Evolutionary conservation across 371 early-diverging fungal species (phyloP).

Genomic region (Mucor sp.): DNA sequence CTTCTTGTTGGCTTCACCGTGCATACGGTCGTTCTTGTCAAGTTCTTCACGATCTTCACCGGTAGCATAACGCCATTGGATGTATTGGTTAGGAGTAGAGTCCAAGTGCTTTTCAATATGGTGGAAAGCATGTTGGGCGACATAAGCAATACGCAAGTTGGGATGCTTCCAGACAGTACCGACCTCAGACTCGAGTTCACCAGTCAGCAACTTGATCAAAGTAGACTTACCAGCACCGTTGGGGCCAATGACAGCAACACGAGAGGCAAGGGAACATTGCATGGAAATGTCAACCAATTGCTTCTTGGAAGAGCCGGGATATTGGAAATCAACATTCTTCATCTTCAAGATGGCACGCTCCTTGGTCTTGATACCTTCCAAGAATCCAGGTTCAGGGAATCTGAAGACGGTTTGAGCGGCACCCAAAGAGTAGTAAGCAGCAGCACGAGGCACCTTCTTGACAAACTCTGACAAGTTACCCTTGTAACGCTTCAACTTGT

Average conservation of each 20-base stretch:
- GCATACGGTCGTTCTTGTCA: conserved; percentile 63
- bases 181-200: conserved; percentile 50
- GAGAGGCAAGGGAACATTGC: conserved; percentile 67
- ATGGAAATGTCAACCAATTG: conserved; percentile 58
- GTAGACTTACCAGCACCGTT: conserved; percentile 83
- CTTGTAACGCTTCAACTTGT: conserved; percentile 76
- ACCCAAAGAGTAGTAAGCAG: conserved; percentile 70
- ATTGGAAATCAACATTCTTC: conserved; percentile 65
- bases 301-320: conserved; percentile 62
- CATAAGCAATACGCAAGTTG: conserved; percentile 73
- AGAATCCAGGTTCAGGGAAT: conserved; percentile 72
- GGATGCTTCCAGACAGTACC: conserved; percentile 59
- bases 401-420: conserved; percentile 58
- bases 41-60: conserved; percentile 72
- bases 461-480: conserved; percentile 88
- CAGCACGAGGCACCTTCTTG: conserved; percentile 75
- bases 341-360: conserved; percentile 71
- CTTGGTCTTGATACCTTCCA: conserved; percentile 77
- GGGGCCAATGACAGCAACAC: conserved; percentile 72
- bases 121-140: conserved; percentile 83
- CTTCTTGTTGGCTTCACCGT: conserved; percentile 65
- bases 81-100: conserved; percentile 69
- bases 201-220: conserved; percentile 81
- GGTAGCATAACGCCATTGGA: conserved; percentile 71
- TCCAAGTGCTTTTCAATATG: conserved; percentile 73